phyloP scores from a whole-genome alignment of 768 basidiomycete genomes.

The Phaeotremella fagi region DNA sequence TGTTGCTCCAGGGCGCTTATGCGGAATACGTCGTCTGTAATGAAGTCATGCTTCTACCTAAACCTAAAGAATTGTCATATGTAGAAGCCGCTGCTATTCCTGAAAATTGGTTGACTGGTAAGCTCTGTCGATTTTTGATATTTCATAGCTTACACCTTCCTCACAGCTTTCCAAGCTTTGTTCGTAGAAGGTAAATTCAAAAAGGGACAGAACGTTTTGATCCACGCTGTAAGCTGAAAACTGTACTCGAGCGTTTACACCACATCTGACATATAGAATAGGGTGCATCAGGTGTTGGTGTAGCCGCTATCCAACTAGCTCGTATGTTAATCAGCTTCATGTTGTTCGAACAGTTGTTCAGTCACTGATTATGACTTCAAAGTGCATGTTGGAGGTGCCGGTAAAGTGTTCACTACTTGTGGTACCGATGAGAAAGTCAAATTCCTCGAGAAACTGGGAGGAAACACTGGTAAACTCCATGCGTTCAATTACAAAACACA shows the following conservation, averaged over 20 bases:
- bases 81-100: slow-evolving; percentile 79
- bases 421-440: slow-evolving; percentile 77
- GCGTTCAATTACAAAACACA: slow-evolving; percentile 74
- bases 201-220: slow-evolving; percentile 66
- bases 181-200: slow-evolving; percentile 66
- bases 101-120: slow-evolving; percentile 83
- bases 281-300: slow-evolving; percentile 78
- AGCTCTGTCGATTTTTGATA: slow-evolving; percentile 20
- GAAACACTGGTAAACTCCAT: slow-evolving; percentile 49
- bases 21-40: slow-evolving; percentile 74
- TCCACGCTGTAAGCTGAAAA: slow-evolving; percentile 67
- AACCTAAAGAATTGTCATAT: slow-evolving; percentile 73
- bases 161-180: slow-evolving; percentile 62
- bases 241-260: too few species aligned
- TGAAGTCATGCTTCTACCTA: slow-evolving; percentile 64
- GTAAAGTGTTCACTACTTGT: slow-evolving; percentile 72
- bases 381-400: slow-evolving; percentile 38
- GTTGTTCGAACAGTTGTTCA: slow-evolving; percentile 7
- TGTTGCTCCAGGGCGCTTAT: slow-evolving; percentile 67
- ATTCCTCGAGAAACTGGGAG: slow-evolving; percentile 53
- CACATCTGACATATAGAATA: neutral
- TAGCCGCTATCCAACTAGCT: slow-evolving; percentile 83
- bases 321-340: slow-evolving; percentile 47
- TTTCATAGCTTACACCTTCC: too few species aligned
- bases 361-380: slow-evolving; percentile 49